Evolutionary conservation across 805 yeast species (phyloP).

Genomic region (Kodamaea restingae): DNA sequence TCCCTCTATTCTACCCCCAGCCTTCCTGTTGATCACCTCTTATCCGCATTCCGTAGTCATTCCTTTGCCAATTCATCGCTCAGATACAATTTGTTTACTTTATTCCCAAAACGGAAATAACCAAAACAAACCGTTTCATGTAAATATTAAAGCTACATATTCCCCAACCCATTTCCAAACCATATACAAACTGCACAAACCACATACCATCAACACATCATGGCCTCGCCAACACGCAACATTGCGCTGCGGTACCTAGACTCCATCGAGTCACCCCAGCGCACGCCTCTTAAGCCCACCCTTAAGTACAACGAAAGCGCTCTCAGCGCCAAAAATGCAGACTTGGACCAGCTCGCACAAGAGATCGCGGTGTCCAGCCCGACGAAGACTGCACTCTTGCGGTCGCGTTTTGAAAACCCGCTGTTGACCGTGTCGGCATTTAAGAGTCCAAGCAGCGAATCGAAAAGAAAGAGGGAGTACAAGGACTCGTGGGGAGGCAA

Average conservation of each 20-base stretch:
- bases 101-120: no score
- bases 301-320: conserved; percentile 19
- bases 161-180: no score
- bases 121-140: no score
- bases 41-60: no score
- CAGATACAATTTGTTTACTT: no score
- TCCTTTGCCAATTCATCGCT: no score
- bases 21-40: no score
- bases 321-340: conserved; percentile 18
- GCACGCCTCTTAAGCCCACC: conserved; percentile 30
- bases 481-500: conserved; percentile 1
- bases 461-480: background rate
- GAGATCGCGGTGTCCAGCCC: conserved; percentile 26
- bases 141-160: no score
- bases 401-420: conserved; percentile 36
- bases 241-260: conserved; percentile 36
- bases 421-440: conserved; percentile 42
- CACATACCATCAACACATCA: background rate
- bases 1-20: no score
- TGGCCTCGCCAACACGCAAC: conserved; percentile 17
- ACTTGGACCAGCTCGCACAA: conserved; percentile 37
- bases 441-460: conserved; percentile 29
- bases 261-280: conserved; percentile 25
- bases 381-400: conserved; percentile 21
- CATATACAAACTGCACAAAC: background rate